Evolutionary conservation across 768 basidiomycete genomes (phyloP).

Genomic region (Podaxis pistillaris): DNA sequence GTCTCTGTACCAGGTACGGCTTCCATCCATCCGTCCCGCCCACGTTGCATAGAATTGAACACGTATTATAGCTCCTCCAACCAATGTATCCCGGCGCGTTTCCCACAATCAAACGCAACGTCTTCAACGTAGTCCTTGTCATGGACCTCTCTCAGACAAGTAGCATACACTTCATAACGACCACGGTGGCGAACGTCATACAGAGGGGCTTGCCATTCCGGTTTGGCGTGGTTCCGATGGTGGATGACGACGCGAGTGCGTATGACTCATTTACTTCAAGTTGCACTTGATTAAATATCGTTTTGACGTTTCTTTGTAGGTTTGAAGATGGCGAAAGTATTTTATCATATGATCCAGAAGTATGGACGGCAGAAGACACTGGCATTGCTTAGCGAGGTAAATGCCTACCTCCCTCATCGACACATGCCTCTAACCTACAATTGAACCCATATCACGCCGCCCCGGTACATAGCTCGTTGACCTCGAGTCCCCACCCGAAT

Average conservation of each 20-base stretch:
- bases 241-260: slow-evolving; percentile 49
- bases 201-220: slow-evolving; percentile 71
- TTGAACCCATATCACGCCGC: no score
- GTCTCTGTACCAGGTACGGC: slow-evolving; percentile 48
- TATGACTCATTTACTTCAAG: neutral
- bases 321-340: slow-evolving; percentile 66
- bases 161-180: slow-evolving; percentile 61
- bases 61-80: slow-evolving; percentile 57
- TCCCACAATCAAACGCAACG: slow-evolving; percentile 68
- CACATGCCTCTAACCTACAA: neutral
- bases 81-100: slow-evolving; percentile 81
- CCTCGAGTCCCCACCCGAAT: neutral
- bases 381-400: slow-evolving; percentile 55
- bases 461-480: neutral
- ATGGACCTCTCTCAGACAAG: slow-evolving; percentile 72
- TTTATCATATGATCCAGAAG: slow-evolving; percentile 63
- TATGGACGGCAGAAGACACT: slow-evolving; percentile 66
- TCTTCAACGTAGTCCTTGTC: slow-evolving; percentile 81
- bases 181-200: slow-evolving; percentile 68
- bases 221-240: slow-evolving; percentile 81
- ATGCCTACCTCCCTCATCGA: slow-evolving; percentile 9
- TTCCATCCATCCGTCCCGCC: neutral
- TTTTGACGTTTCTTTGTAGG: slow-evolving; percentile 35
- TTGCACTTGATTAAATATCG: neutral
- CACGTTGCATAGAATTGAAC: neutral